Percentiles rank a stretch among this genome's conserved stretches.
Evolutionary conservation across 2,329 filamentous ascomycete genomes (phyloP).

Genomic region (Aspergillus ochraceoroseus): DNA sequence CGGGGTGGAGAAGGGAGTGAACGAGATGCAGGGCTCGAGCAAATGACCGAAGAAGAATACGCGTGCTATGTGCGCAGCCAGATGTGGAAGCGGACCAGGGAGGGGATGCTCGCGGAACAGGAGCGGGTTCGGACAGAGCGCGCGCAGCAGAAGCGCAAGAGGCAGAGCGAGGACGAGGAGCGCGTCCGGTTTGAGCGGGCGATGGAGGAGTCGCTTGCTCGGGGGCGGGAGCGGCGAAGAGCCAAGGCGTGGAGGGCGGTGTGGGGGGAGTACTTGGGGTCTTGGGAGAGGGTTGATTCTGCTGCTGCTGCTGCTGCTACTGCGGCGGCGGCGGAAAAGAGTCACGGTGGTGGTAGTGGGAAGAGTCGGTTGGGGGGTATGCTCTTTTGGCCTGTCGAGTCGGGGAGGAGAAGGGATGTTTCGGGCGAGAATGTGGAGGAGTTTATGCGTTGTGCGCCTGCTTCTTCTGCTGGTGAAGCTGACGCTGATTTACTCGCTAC

Average conservation of each 20-base stretch:
- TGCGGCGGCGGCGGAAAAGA: too few species aligned
- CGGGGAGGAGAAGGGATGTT: conserved; percentile 55
- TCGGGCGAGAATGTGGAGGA: conserved; percentile 57
- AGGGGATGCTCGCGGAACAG: conserved; percentile 73
- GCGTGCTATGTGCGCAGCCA: conserved; percentile 73
- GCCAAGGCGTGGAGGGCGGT: conserved; percentile 47
- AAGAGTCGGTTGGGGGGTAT: conserved; percentile 35
- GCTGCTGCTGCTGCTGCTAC: conserved; percentile 18
- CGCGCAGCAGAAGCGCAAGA: conserved; percentile 22
- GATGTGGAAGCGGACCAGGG: conserved; percentile 96
- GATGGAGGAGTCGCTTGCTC: conserved; percentile 64
- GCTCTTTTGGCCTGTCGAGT: conserved; percentile 69
- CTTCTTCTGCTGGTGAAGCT: conserved; percentile 5
- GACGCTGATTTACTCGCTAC: conserved; percentile 44
- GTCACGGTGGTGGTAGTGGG: conserved; percentile 13
- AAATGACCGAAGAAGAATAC: conserved; percentile 92
- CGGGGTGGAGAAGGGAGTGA: conserved; percentile 42
- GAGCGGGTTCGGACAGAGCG: conserved; percentile 52
- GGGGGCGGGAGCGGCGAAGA: conserved; percentile 58
- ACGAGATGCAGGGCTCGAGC: conserved; percentile 66
- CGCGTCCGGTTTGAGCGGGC: conserved; percentile 52
- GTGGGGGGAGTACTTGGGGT: conserved; percentile 61
- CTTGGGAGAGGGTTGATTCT: conserved; percentile 55
- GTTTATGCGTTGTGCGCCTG: conserved; percentile 62
- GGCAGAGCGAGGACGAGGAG: conserved; percentile 16